These are phyloP conservation scores for Lumnitzera racemosa DNA, from an alignment of 345 rosid genomes.

Conservation along the genomic window DNA sequence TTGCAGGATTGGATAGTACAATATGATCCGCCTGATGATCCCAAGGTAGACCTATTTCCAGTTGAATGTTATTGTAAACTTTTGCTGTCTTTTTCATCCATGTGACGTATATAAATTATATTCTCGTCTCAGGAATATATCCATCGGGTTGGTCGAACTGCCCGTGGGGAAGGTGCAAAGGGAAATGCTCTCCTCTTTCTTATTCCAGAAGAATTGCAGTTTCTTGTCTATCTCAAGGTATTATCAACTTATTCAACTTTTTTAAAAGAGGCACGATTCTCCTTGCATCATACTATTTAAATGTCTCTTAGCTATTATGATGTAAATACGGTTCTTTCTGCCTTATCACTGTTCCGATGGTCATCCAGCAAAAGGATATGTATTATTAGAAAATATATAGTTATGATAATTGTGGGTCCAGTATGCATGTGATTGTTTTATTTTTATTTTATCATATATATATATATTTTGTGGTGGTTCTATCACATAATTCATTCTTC, in stretches of 20 bases:
- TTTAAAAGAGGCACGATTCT: not conserved
- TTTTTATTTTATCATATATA: too few species aligned
- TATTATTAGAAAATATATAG: too few species aligned
- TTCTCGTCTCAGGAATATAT: slow-evolving; percentile 71
- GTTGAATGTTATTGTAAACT: not conserved
- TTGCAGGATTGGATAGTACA: slow-evolving; percentile 96
- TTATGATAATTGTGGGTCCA: too few species aligned
- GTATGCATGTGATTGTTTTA: too few species aligned
- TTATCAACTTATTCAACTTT: not conserved
- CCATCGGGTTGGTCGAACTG: slow-evolving; percentile 98
- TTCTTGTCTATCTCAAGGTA: slow-evolving; percentile 87
- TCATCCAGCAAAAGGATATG: too few species aligned
- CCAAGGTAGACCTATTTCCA: slow-evolving; percentile 44
- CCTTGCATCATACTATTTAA: too few species aligned
- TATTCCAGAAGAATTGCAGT: slow-evolving; percentile 91
- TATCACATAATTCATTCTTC: not conserved
- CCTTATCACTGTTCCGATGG: too few species aligned
- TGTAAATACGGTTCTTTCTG: too few species aligned
- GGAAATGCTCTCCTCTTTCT: slow-evolving; percentile 92
- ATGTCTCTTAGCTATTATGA: too few species aligned
- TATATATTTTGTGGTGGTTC: not conserved
- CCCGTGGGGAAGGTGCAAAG: slow-evolving; percentile 96
- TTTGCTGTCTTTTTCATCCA: not conserved
- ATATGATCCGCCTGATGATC: slow-evolving; percentile 98
- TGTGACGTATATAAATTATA: slow-evolving; percentile 4